Evolutionary conservation across 495 filamentous ascomycete species (phyloP).

Genomic region (Lasiosphaeria ovina): DNA sequence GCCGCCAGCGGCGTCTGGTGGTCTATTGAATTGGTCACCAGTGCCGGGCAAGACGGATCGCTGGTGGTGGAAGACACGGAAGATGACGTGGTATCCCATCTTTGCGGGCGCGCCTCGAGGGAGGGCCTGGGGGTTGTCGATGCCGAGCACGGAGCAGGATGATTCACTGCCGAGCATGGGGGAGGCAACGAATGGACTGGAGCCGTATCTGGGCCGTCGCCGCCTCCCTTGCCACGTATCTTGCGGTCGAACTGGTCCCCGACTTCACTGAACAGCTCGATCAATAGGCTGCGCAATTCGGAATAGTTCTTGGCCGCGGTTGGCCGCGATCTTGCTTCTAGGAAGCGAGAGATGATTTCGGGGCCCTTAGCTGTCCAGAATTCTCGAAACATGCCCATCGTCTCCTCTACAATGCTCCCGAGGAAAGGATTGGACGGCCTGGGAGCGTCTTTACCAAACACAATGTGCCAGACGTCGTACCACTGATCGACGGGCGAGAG

Average conservation of each 20-base stretch:
- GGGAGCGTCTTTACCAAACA: not conserved
- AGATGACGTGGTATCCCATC: no score
- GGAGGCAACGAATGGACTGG: no score
- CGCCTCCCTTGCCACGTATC: not conserved
- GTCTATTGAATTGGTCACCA: no score
- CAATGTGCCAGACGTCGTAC: not conserved
- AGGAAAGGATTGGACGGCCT: not conserved
- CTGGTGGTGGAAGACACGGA: no score
- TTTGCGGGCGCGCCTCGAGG: no score
- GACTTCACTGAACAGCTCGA: not conserved
- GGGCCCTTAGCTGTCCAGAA: not conserved
- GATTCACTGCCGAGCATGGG: no score
- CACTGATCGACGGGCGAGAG: not conserved
- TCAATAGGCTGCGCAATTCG: not conserved
- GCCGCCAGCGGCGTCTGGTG: no score
- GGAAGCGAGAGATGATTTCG: not conserved
- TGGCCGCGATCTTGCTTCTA: not conserved
- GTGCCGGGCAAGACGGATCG: no score
- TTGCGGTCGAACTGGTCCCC: not conserved
- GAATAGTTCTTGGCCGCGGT: not conserved
- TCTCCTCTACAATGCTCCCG: not conserved
- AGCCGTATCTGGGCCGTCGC: no score
- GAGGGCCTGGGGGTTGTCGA: no score
- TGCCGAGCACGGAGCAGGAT: rapidly evolving
- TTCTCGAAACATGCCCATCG: not conserved